Conservation (phyloP, 225 moss, liverwort and hornwort species). For the Marchantia polymorpha region DNA sequence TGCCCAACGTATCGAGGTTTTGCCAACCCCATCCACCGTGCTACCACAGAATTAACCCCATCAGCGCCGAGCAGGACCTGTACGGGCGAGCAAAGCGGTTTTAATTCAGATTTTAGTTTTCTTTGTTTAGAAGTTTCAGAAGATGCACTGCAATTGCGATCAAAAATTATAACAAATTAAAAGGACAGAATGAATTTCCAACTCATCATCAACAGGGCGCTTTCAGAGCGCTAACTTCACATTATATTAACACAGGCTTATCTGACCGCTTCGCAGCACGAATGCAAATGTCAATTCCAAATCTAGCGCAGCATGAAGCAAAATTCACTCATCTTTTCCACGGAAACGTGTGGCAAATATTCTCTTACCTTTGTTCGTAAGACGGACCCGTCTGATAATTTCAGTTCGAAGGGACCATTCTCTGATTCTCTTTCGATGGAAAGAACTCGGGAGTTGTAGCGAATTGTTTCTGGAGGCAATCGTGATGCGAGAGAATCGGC, state of each 20-base stretch:
- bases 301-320: not conserved
- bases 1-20: conserved; percentile 50
- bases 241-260: not conserved
- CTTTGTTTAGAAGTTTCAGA: too few relatives aligned
- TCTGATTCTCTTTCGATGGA: conserved; percentile 31
- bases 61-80: conserved; percentile 61
- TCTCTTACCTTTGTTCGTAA: conserved; percentile 47
- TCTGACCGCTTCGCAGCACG: too few relatives aligned
- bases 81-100: too few relatives aligned
- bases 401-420: conserved; percentile 30
- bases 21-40: conserved; percentile 56
- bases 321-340: not conserved
- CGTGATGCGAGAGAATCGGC: conserved; percentile 46
- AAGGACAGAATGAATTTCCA: too few relatives aligned
- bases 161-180: too few relatives aligned
- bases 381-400: conserved; percentile 56
- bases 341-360: too few relatives aligned
- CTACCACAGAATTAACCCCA: conserved; percentile 70
- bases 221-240: not conserved
- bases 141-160: too few relatives aligned
- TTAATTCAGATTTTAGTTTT: too few relatives aligned
- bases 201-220: not conserved
- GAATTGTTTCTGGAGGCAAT: conserved; percentile 49
- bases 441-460: conserved; percentile 40
- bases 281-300: not conserved